These are phyloP conservation scores for Cucurbita argyrosperma DNA, from an alignment of 306 rosid species.

Conservation along the genomic window DNA sequence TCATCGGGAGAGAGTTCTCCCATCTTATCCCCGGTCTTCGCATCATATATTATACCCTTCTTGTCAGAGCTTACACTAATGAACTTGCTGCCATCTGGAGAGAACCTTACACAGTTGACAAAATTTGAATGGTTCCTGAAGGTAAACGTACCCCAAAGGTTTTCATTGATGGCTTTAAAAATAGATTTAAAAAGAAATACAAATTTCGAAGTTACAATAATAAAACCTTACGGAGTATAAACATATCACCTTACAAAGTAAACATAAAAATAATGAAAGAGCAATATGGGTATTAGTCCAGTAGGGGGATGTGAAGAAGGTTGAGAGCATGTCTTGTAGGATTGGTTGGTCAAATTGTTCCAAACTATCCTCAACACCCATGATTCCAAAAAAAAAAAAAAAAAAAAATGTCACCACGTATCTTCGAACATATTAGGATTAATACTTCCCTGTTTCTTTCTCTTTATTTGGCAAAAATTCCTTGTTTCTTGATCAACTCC, in stretches of 20 bases:
- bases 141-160: conserved; percentile 17
- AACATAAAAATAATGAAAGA: not conserved
- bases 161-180: not conserved
- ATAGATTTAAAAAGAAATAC: not conserved
- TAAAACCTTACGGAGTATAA: not conserved
- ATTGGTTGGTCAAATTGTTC: not conserved
- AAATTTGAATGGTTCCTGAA: conserved; percentile 93
- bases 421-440: not conserved
- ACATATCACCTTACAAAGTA: not conserved
- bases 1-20: conserved; percentile 84
- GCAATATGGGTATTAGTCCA: not conserved
- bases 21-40: conserved; percentile 69
- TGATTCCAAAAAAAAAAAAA: not conserved
- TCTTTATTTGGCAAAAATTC: not conserved
- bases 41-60: conserved; percentile 68
- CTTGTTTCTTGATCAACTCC: conserved; percentile 2
- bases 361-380: not conserved
- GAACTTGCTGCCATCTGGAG: conserved; percentile 88
- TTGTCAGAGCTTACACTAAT: conserved; percentile 82
- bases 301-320: not conserved
- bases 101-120: conserved; percentile 78
- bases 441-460: too few species aligned
- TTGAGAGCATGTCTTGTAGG: not conserved
- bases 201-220: not conserved
- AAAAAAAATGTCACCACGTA: not conserved